phyloP scores from a whole-genome alignment of 768 basidiomycete genomes.

The Leucocoprinus leucothites region DNA sequence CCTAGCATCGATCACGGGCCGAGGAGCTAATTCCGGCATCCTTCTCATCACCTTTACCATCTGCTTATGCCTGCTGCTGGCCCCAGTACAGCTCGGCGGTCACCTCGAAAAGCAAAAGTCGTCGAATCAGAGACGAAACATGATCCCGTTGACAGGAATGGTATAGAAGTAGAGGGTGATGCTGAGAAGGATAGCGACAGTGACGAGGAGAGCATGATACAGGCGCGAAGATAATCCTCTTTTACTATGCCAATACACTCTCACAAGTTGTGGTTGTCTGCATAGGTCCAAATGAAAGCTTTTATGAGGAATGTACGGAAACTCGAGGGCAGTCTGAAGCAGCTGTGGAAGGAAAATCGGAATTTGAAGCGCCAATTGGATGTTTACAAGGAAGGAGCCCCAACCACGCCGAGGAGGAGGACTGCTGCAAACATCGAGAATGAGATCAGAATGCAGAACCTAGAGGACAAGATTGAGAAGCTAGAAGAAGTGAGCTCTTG shows the following conservation, averaged over 20 bases:
- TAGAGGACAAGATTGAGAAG: conserved; percentile 11
- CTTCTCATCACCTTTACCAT: not conserved
- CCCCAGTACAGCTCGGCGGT: not conserved
- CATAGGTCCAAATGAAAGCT: not conserved
- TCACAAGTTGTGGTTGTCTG: too few species aligned
- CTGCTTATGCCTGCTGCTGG: not conserved
- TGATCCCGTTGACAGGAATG: not conserved
- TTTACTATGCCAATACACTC: too few species aligned
- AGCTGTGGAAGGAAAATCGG: conserved; percentile 17
- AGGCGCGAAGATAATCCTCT: not conserved
- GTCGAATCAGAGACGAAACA: not conserved
- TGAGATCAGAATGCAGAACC: conserved; percentile 7
- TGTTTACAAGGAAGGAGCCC: conserved; percentile 2
- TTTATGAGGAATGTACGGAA: not conserved
- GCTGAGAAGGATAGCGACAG: not conserved
- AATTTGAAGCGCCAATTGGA: conserved; percentile 14
- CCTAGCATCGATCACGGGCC: not conserved
- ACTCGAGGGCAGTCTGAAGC: conserved; percentile 14
- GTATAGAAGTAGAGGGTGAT: not conserved
- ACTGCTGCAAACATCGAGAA: conserved; percentile 3
- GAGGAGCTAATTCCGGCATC: not conserved
- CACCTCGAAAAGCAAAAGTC: not conserved
- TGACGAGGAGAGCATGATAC: conserved; percentile 3
- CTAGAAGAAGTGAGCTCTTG: conserved; percentile 16
- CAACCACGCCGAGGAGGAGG: conserved; percentile 4